Evolutionary conservation across 2,329 filamentous ascomycete species (phyloP), one percentile per base, ranked within the genome.

Genomic region (Cordyceps farinosa): DNA sequence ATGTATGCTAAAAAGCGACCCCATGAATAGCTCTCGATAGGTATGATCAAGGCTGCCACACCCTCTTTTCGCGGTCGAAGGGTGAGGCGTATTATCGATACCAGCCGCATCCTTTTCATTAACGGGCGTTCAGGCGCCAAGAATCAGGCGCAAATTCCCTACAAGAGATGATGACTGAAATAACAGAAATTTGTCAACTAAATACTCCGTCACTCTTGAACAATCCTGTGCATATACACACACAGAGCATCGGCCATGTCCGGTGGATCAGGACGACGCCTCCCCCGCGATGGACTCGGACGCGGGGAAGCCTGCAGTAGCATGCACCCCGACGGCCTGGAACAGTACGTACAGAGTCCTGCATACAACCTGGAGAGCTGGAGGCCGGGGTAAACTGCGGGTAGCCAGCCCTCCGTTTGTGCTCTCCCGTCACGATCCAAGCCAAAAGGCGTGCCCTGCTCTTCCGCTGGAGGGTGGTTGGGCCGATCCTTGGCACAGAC

Each of bases 181-280:
- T 29, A 38, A 36, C 22, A 22, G 22, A 22, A 22, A 22, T 22
- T 22, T 22, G 22, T 22, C 22, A 22, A 22, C 22, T 22, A 22
- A 22, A 22, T 22, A 22, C 22, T 22, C 22, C 22, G 22, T 22
- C 22, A 22, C 22, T 22, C 22, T 22, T 22, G 22, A 22, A 22
- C 22, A 27, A n/a, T 42, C 34, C 17, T 27, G 15, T 27, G 9
- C 17, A 36, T 48, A 13, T 45, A 22, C 29, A 45, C 11, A 27
- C 17, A 22, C 13, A 42, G 6, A 22, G 30, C 32, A 52, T 53
- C 59, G 59, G 59, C 59, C 59, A 54, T 54, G 59, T 61, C 59
- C 59, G 59, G 50, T 61, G 59, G 59, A 61, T 61, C 59, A 42
- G 13, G n/a, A 44, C 38, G 38, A 47, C 59, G 52, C 59, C 40